Evolutionary conservation across 2,329 filamentous ascomycete genomes (phyloP).

Genomic region (Ophiocordyceps sinensis): DNA sequence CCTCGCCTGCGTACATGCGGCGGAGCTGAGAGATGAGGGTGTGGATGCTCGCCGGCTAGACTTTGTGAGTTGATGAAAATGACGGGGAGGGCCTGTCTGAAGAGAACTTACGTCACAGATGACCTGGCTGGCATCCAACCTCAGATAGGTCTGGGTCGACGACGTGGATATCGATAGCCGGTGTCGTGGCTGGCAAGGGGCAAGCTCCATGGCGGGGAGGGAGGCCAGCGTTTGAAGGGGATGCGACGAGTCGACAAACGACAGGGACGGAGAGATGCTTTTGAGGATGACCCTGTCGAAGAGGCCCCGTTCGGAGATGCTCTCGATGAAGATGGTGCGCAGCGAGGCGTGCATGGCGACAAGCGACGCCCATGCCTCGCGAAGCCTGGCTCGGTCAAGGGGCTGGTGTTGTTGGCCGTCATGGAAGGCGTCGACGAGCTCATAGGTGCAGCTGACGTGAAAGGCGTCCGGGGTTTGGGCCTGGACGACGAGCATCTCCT

Average conservation of each 20-base stretch:
- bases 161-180: constrained; percentile 35
- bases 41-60: constrained; percentile 22
- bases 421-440: constrained; percentile 24
- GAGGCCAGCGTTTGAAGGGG: constrained; percentile 21
- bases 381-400: constrained; percentile 29
- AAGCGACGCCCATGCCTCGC: constrained; percentile 29
- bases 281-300: constrained; percentile 36
- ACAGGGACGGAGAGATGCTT: constrained; percentile 32
- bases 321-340: constrained; percentile 37
- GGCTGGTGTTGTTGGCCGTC: constrained; percentile 5
- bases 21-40: constrained; percentile 32
- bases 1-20: constrained; percentile 25
- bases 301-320: constrained; percentile 30
- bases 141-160: constrained; percentile 27
- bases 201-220: constrained; percentile 25
- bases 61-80: too few species aligned
- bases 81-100: too few species aligned
- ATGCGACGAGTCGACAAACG: constrained; percentile 33
- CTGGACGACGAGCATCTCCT: constrained; percentile 34
- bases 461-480: constrained; percentile 24
- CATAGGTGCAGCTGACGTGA: constrained; percentile 31
- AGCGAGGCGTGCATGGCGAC: constrained; percentile 27
- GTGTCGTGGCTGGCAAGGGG: constrained; percentile 28
- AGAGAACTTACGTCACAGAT: constrained; percentile 27
- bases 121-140: constrained; percentile 35